Evolutionary conservation across 768 basidiomycete species (phyloP), one percentile per base, ranked within the genome.

Genomic region (Calocera cornea): DNA sequence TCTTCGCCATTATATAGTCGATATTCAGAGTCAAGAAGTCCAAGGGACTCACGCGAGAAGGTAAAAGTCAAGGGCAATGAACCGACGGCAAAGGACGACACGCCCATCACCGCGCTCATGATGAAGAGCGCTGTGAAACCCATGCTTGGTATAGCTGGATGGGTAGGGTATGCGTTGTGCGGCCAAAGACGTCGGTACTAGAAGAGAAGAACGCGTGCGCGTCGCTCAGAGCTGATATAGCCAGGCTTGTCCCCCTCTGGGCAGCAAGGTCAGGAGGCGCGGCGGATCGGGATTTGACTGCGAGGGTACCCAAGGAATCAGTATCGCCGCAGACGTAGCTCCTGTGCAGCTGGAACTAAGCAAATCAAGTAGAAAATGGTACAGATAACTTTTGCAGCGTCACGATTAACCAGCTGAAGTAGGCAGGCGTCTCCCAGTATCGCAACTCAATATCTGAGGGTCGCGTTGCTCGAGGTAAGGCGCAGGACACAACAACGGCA

Each of bases 1-100:
- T 76, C 78, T 78, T 69, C 54, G 75, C 71, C 78, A 79, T 82
- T 79, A 72, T 70, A 67, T 60, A 60, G 54, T 10, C 54, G 27
- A 60, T 2, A 33, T 60, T 60, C 54, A 60, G 27, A 27, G 31
- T 60, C 54, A 60, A 60, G 54, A 27, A 60, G 54, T 60, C 54
- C 54, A 60, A 60, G 54, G 22, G 54, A 60, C 54, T 60, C 54
- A 60, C 54, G 54, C 11, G 54, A 60, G 54, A 60, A 60, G 2
- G 54, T 60, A 5, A 27, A 60, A 60, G 54, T 60, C 54, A 60
- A 60, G 19, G 54, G 54, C 31, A 60, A 60, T 60, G 54, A 60
- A 16, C 54, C 54, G 31, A 60, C 54, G 27, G 54, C 54, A 22
- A 60, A 60, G 27, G 54, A 60, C 31, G 54, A 29, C 27, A 60